Evolutionary conservation across 331 rosid species (phyloP).

Genomic region (Arachis monticola): DNA sequence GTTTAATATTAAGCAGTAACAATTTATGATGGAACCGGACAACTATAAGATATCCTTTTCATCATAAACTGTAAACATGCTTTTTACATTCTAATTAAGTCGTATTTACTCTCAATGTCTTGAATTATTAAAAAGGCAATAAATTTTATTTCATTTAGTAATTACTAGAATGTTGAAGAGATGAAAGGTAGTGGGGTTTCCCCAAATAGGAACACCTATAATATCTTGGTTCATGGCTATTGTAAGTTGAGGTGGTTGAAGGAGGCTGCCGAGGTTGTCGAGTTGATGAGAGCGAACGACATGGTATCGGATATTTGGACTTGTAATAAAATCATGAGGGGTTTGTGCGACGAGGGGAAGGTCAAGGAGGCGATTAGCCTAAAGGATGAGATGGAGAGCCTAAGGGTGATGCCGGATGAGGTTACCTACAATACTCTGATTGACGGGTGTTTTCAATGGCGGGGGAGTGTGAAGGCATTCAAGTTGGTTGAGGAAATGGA

Average conservation of each 20-base stretch:
- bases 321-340: constrained; percentile 70
- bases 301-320: constrained; percentile 81
- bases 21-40: not conserved
- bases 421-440: too few species aligned
- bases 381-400: constrained; percentile 69
- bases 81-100: too few species aligned
- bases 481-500: too few species aligned
- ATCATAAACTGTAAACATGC: not conserved
- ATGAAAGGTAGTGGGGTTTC: too few species aligned
- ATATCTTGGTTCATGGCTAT: too few species aligned
- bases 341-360: constrained; percentile 73
- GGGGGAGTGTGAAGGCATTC: too few species aligned
- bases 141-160: not conserved
- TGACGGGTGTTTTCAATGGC: too few species aligned
- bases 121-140: not conserved
- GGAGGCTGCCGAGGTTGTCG: constrained; percentile 72
- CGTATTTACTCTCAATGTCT: too few species aligned
- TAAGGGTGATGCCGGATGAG: constrained; percentile 67
- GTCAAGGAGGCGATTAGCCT: constrained; percentile 71
- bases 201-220: too few species aligned
- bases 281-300: constrained; percentile 60
- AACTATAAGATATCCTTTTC: not conserved
- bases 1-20: too few species aligned
- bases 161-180: too few species aligned
- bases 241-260: too few species aligned